A percentile compares a stretch with the other conserved stretches of the same genome.
These are phyloP conservation scores for Bonia amplexicaulis DNA, from an alignment of 176 grass and related monocot genomes.

Conservation along the genomic window DNA sequence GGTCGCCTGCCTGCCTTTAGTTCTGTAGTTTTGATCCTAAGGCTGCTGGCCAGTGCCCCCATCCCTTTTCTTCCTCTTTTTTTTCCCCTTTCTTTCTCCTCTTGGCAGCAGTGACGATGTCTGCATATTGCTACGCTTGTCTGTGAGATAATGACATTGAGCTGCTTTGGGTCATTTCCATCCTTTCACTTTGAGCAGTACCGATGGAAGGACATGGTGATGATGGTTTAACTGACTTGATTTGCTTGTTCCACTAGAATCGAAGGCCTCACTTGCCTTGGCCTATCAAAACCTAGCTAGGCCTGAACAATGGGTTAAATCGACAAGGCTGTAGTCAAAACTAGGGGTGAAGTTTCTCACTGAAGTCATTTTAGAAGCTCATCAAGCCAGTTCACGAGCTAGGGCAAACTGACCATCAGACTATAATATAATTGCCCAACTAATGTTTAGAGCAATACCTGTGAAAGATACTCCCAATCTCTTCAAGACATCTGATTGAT, in stretches of 20 bases:
- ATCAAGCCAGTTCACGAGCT: not conserved
- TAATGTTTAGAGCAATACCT: not conserved
- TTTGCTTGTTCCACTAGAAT: conserved; percentile 24
- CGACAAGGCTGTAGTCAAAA: not conserved
- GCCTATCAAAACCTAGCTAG: not conserved
- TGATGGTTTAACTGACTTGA: conserved; percentile 16
- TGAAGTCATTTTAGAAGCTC: not conserved
- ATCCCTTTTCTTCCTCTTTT: conserved; percentile 1
- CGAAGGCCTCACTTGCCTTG: conserved; percentile 6
- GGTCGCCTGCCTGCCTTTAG: conserved; percentile 33
- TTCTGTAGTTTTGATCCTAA: conserved; percentile 53
- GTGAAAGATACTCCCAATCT: not conserved
- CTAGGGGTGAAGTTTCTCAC: not conserved
- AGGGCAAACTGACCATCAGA: not conserved
- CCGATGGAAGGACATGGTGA: conserved; percentile 6
- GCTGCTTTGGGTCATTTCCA: conserved; percentile 46
- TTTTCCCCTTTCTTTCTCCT: not conserved
- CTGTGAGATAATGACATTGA: conserved; percentile 47
- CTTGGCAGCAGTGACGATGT: conserved; percentile 43
- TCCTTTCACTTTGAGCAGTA: conserved; percentile 18
- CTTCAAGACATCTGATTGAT: not conserved
- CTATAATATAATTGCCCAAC: not conserved
- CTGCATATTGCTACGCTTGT: conserved; percentile 30
- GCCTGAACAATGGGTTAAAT: not conserved
- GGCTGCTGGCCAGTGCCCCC: conserved; percentile 40